Percentiles rank a stretch among this genome's conserved stretches.
These are phyloP conservation scores for Mycena chlorophos DNA, from an alignment of 768 basidiomycete species.

Conservation along the genomic window DNA sequence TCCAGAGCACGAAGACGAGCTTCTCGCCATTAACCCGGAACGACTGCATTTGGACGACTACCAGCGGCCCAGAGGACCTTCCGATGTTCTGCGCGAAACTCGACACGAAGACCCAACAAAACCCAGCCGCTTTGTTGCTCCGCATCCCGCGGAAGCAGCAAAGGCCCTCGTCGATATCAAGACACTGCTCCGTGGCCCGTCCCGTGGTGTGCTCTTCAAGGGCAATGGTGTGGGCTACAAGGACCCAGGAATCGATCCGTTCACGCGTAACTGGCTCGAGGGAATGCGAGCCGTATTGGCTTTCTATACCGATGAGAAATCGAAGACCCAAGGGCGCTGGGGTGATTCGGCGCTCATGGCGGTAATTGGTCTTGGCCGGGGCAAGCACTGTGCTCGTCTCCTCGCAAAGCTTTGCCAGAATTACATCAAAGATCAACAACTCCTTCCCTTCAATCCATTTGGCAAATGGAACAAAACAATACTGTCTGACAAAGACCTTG, in stretches of 20 bases:
- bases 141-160: background rate
- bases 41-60: background rate
- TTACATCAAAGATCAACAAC: constrained; percentile 1
- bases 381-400: constrained; percentile 7
- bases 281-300: constrained; percentile 6
- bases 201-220: background rate
- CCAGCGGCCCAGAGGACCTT: background rate
- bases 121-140: background rate
- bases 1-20: background rate
- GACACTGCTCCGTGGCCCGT: background rate
- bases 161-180: background rate
- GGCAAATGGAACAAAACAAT: constrained; percentile 16
- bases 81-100: background rate
- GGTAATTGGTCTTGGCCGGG: constrained; percentile 1
- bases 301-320: constrained; percentile 7
- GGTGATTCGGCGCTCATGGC: constrained; percentile 7
- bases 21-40: background rate
- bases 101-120: background rate
- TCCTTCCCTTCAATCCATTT: constrained; percentile 14
- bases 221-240: background rate
- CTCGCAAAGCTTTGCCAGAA: background rate
- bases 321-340: constrained; percentile 9
- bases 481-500: constrained; percentile 8
- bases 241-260: background rate
- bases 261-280: background rate